Conservation (phyloP, 768 basidiomycete species). For the Boletus speciosus region DNA sequence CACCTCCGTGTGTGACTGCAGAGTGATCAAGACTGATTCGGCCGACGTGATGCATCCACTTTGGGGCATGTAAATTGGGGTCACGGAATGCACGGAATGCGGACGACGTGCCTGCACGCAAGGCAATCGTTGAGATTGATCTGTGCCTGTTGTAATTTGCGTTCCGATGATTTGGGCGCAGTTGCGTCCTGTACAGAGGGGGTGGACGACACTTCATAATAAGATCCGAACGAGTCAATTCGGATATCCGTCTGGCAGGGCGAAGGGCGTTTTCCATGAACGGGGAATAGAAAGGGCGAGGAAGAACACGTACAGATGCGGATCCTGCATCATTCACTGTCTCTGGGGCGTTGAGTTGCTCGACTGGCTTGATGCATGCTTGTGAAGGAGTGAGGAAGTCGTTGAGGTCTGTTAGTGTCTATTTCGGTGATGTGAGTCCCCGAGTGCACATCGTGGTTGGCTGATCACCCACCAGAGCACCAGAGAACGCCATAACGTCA, state of each 20-base stretch:
- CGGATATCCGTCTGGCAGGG: constrained; percentile 79
- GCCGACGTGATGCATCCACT: constrained; percentile 99
- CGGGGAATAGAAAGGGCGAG: not conserved
- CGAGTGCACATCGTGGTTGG: not conserved
- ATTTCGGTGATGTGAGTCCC: constrained; percentile 8
- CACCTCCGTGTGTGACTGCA: constrained; percentile 94
- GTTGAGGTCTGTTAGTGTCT: constrained; percentile 93
- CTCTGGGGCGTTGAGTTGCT: constrained; percentile 45
- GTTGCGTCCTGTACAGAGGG: constrained; percentile 15
- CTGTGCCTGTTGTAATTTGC: constrained; percentile 88
- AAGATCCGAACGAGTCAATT: constrained; percentile 79
- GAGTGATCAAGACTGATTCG: constrained; percentile 92
- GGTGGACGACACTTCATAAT: constrained; percentile 72
- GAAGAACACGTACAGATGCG: constrained; percentile 36
- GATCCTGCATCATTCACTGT: constrained; percentile 39
- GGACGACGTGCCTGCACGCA: constrained; percentile 80
- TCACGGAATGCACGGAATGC: not conserved
- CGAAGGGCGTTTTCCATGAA: not conserved
- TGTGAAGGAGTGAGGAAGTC: constrained; percentile 97
- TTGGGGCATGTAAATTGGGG: constrained; percentile 10
- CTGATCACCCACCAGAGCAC: constrained; percentile 60
- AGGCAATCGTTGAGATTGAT: constrained; percentile 97
- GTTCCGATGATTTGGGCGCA: constrained; percentile 27
- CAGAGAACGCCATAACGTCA: constrained; percentile 74
- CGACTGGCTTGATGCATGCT: constrained; percentile 95